Evolutionary conservation across 2,329 filamentous ascomycete genomes (phyloP), one percentile per base, ranked within the genome.

Genomic region (Hypoxylon sp.): DNA sequence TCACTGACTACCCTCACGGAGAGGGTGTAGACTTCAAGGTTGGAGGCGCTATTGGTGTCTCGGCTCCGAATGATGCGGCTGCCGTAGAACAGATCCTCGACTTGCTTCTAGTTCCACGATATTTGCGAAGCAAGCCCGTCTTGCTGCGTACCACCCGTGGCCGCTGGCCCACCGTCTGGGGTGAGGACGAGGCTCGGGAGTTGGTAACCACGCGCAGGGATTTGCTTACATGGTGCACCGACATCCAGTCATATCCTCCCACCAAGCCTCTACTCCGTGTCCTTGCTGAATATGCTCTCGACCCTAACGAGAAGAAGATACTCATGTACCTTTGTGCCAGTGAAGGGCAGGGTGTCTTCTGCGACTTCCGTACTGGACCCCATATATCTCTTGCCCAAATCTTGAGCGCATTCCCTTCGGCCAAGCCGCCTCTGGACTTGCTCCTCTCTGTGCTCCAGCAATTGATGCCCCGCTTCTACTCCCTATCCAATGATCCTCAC

Each of bases 381-480:
- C 90, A 97, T 77, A 86, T 98, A 74, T 94, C 93, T 36, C 82
- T 99, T 19, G 86, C 90, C 14, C 96, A 98, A 81, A 86, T 99
- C 5, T 87, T 99, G 30, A 86, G 91, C 76, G 96, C 96, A 1
- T 99, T 99, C 84, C 94, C 96, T 2, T 97, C 93, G 43, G 89
- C 93, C 5, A 93, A 93, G 77, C 96, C 96, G 58, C 94, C 95
- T 3, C 85, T 99, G 74, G 92, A 96, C 60, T 85, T 90, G 65
- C 85, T 99, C 10, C 86, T 98, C 36, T 92, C 92, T 2, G 87
- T 91, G 46, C 87, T 98, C 58, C 92, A 92, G 74, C 92, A 93
- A 52, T 86, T 98, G 56, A 98, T 98, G 95, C 96, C 96, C 2
- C 92, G 96, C 66, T 99, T 99, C 84, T 99, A 99, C 83, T 98